A percentile compares a stretch with the other conserved stretches of the same genome.
Evolutionary conservation across 2,329 filamentous ascomycete genomes (phyloP).

Genomic region (Botrytis tulipae): DNA sequence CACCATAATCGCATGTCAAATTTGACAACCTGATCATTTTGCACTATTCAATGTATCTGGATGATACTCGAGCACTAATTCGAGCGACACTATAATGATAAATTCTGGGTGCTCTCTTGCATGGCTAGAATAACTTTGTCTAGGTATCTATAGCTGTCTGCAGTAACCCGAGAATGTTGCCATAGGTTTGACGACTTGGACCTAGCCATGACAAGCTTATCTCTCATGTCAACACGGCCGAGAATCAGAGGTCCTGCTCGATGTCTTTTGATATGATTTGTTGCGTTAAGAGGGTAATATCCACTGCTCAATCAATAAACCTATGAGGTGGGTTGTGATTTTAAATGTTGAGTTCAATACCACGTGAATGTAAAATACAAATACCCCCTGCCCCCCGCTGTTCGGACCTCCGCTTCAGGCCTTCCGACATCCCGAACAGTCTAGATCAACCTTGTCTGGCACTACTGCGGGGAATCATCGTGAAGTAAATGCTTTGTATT

Average conservation of each 20-base stretch:
- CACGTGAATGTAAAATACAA: neutral
- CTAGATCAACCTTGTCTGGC: neutral
- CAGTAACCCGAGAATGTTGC: neutral
- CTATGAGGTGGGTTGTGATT: neutral
- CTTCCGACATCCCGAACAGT: neutral
- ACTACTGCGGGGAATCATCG: conserved; percentile 10
- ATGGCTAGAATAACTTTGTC: neutral
- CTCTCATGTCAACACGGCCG: neutral
- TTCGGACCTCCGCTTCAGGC: neutral
- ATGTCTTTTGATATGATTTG: neutral
- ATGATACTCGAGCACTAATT: neutral
- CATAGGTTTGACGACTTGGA: neutral
- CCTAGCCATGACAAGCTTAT: neutral
- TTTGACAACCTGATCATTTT: neutral
- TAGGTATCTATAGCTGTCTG: neutral
- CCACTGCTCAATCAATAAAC: neutral
- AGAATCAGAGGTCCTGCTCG: neutral
- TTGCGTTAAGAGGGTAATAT: too few species aligned
- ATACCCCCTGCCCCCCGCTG: neutral
- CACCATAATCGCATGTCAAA: neutral
- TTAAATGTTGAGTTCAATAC: neutral
- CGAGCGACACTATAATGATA: too few species aligned
- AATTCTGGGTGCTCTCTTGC: neutral
- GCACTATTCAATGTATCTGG: neutral
- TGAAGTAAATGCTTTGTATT: neutral